Evolutionary conservation across 495 filamentous ascomycete species (phyloP), one percentile per base, ranked within the genome.

Genomic region (Podospora anserina): DNA sequence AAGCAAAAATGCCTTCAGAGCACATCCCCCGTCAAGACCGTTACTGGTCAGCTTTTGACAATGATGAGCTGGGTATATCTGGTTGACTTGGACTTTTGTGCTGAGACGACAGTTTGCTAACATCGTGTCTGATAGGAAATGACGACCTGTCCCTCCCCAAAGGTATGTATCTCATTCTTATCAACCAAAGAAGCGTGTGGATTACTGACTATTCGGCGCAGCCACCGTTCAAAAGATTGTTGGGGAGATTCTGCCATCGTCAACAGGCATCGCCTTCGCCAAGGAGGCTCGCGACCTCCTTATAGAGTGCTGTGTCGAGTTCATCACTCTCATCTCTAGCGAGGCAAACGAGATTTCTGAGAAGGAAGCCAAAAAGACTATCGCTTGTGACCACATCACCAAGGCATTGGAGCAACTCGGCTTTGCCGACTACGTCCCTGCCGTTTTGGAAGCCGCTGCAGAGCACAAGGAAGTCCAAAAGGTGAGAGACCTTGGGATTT

Each of bases 301-400:
- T 57, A 98, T 98, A 80, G 95, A 98, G 80, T 98, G 94, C 83
- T 99, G 96, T 77, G 95, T 98, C 70, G 95, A 99, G 76, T 99
- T 98, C 82, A 97, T 99, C 78, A 97, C 96, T 11, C 86, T 99
- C 66, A 91, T 99, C 66, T 97, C 94, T 27, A 95, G 92, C 49
- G 93, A 99, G 81, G 96, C 95, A 9, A 99, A 99, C 77, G 95
- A 99, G 72, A 99, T 99, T 70, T 92, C 93, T 18, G 95, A 99
- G 79, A 96, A 94, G 74, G 95, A 99, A 70, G 90, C 93, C 13
- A 99, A 99, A 85, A 99, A 99, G 83, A 99, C 95, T 0, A 99
- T 99, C 66, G 94, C 93, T 0, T 93, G 91, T 71, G 95, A 99
- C 74, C 95, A 99, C 80, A 94, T 98, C 71, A 93, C 94, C 72